Percentiles rank a stretch among this genome's conserved stretches.
These are phyloP conservation scores for Flaveria floridana DNA, from an alignment of 140 eudicot species.

Conservation along the genomic window DNA sequence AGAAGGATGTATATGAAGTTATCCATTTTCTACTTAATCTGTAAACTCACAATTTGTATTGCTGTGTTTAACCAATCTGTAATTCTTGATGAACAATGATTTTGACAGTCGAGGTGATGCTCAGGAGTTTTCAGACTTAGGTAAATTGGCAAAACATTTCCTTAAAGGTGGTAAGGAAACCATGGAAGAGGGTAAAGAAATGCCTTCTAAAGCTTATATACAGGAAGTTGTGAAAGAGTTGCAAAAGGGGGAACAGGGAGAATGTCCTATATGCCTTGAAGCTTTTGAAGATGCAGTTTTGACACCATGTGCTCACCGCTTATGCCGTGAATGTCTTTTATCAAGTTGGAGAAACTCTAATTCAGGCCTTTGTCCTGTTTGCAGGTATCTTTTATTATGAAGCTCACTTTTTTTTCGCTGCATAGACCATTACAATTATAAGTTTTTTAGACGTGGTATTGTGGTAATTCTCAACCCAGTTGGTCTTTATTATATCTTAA, in stretches of 20 bases:
- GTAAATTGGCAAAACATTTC: slow-evolving; percentile 82
- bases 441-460: not conserved
- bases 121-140: slow-evolving; percentile 83
- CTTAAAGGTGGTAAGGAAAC: slow-evolving; percentile 63
- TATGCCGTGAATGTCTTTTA: slow-evolving; percentile 93
- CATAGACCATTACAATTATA: not conserved
- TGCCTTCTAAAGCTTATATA: slow-evolving; percentile 82
- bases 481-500: not conserved
- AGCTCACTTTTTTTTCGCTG: not conserved
- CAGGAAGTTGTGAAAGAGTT: slow-evolving; percentile 94
- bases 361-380: slow-evolving; percentile 93
- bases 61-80: not conserved
- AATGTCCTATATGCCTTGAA: slow-evolving; percentile 97
- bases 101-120: slow-evolving; percentile 89
- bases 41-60: not conserved
- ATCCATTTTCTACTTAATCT: not conserved
- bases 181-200: slow-evolving; percentile 52
- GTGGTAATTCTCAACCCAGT: not conserved
- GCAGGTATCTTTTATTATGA: slow-evolving; percentile 55
- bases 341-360: slow-evolving; percentile 76
- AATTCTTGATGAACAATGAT: slow-evolving; percentile 20
- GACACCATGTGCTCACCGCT: slow-evolving; percentile 98
- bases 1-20: slow-evolving; percentile 1
- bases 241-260: slow-evolving; percentile 81
- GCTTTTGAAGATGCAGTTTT: slow-evolving; percentile 98